Percentiles rank a stretch among this genome's conserved stretches.
Conservation (phyloP, 1,139 yeast species). For the Kodamaea ohmeri region DNA sequence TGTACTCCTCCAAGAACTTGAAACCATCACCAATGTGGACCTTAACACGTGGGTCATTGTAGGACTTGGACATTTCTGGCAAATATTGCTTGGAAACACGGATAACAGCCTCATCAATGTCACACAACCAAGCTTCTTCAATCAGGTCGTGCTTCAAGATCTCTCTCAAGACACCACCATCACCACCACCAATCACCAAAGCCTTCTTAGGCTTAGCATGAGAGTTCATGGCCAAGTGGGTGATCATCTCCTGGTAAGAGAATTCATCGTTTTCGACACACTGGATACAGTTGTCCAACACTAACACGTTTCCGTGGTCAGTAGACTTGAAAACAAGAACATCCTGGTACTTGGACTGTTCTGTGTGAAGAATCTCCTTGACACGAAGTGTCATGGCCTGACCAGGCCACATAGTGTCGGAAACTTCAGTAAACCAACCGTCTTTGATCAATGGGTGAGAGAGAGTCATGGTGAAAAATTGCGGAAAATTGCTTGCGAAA, state of each 20-base stretch:
- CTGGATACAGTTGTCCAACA: slow-evolving; percentile 87
- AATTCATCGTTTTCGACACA: slow-evolving; percentile 94
- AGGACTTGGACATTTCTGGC: slow-evolving; percentile 80
- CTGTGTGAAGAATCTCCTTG: slow-evolving; percentile 75
- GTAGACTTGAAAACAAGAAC: slow-evolving; percentile 82
- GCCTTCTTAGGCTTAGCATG: slow-evolving; percentile 91
- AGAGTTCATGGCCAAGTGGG: slow-evolving; percentile 84
- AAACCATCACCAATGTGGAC: slow-evolving; percentile 90
- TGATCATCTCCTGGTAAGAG: slow-evolving; percentile 92
- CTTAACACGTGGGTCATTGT: slow-evolving; percentile 75
- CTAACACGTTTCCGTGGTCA: slow-evolving; percentile 87
- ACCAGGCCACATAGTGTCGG: slow-evolving; percentile 93
- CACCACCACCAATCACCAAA: slow-evolving; percentile 93
- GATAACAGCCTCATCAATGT: slow-evolving; percentile 89
- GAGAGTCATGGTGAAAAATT: slow-evolving; percentile 22
- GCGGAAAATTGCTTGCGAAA: neutral
- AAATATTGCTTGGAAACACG: slow-evolving; percentile 76
- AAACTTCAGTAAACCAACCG: slow-evolving; percentile 90
- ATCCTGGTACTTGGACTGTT: slow-evolving; percentile 77
- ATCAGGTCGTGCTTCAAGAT: slow-evolving; percentile 80
- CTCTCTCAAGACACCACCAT: slow-evolving; percentile 93
- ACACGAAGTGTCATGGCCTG: slow-evolving; percentile 88
- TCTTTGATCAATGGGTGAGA: slow-evolving; percentile 70
- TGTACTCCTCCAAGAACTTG: slow-evolving; percentile 76
- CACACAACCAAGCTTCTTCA: slow-evolving; percentile 85